These are phyloP conservation scores for Globisporangium iwayamae DNA, from an alignment of 352 stramenopile species.

Conservation along the genomic window DNA sequence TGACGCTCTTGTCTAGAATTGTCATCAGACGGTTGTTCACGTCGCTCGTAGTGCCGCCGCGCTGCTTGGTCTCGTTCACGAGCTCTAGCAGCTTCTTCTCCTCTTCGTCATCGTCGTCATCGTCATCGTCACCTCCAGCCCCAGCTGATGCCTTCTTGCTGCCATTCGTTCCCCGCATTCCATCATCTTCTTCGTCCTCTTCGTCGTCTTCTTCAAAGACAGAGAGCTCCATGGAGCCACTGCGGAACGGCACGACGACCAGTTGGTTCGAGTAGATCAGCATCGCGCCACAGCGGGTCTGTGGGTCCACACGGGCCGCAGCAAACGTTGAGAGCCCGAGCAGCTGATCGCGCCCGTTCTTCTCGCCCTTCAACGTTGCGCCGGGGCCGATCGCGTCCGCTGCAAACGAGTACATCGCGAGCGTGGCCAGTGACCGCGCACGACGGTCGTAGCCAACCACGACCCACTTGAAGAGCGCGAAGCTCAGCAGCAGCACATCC, in stretches of 20 bases:
- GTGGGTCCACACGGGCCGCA: slow-evolving; percentile 56
- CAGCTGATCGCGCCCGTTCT: slow-evolving; percentile 69
- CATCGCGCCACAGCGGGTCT: slow-evolving; percentile 78
- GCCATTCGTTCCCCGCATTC: slow-evolving; percentile 4
- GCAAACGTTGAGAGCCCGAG: slow-evolving; percentile 58
- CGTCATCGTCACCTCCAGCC: slow-evolving; percentile 29
- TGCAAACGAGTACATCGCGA: slow-evolving; percentile 79
- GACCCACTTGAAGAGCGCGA: slow-evolving; percentile 75
- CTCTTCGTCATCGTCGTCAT: slow-evolving; percentile 80
- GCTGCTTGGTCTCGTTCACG: slow-evolving; percentile 70
- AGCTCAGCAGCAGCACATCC: slow-evolving; percentile 76
- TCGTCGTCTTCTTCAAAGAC: slow-evolving; percentile 82
- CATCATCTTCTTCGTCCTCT: slow-evolving; percentile 42
- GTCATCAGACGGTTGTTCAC: slow-evolving; percentile 59
- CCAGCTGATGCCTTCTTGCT: background rate
- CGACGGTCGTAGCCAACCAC: slow-evolving; percentile 72
- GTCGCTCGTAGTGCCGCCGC: slow-evolving; percentile 49
- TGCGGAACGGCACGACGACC: slow-evolving; percentile 77
- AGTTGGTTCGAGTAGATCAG: slow-evolving; percentile 82
- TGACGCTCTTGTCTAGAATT: slow-evolving; percentile 80
- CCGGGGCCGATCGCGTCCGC: slow-evolving; percentile 80
- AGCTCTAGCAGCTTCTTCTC: slow-evolving; percentile 72
- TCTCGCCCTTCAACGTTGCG: slow-evolving; percentile 77
- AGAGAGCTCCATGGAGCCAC: slow-evolving; percentile 70
- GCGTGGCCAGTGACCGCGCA: slow-evolving; percentile 41